Evolutionary conservation across 495 filamentous ascomycete species (phyloP).

Genomic region (Penicillium taxi): DNA sequence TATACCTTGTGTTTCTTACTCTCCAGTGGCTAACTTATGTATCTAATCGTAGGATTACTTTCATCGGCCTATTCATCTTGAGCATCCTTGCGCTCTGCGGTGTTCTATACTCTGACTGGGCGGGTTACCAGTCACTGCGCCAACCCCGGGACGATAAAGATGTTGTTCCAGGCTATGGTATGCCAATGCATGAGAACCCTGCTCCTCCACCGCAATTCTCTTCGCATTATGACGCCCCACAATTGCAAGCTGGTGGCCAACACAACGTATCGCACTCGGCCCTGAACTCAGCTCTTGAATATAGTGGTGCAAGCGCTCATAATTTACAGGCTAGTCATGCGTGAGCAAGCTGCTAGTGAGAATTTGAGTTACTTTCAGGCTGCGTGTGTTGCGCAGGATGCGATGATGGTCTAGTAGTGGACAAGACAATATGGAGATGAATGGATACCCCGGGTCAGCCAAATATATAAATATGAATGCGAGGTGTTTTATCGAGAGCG

Average conservation of each 20-base stretch:
- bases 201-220: constrained; percentile 9
- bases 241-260: too few relatives aligned
- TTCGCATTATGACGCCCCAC: constrained; percentile 14
- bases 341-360: not conserved
- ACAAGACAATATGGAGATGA: too few relatives aligned
- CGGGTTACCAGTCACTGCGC: constrained; percentile 19
- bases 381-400: too few relatives aligned
- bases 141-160: constrained; percentile 4
- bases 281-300: constrained; percentile 7
- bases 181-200: constrained; percentile 16
- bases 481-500: too few relatives aligned
- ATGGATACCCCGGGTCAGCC: too few relatives aligned
- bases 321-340: constrained; percentile 2
- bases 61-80: constrained; percentile 22
- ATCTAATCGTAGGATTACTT: constrained; percentile 17
- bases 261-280: constrained; percentile 9
- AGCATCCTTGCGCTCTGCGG: constrained; percentile 23
- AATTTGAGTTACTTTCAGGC: not conserved
- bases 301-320: constrained; percentile 5
- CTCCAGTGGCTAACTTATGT: not conserved
- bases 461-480: too few relatives aligned
- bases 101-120: constrained; percentile 19
- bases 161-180: constrained; percentile 6
- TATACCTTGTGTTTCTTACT: not conserved
- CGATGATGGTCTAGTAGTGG: too few relatives aligned